phyloP scores from a whole-genome alignment of 1,284 basidiomycete species.

The Omphalotus olearius region DNA sequence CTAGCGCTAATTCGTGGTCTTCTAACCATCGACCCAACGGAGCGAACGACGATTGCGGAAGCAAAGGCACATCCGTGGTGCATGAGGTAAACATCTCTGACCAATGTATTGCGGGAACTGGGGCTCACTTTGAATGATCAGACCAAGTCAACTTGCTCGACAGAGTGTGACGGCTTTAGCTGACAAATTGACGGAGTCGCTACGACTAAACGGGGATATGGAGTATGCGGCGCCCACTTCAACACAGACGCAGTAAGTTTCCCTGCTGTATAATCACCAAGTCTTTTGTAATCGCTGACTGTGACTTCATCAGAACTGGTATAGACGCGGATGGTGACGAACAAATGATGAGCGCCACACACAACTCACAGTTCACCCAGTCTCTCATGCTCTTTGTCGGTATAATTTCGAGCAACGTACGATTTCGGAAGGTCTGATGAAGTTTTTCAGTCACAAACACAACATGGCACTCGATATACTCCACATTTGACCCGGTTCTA shows the following conservation, averaged over 20 bases:
- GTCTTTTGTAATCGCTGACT: not conserved
- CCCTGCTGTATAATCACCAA: not conserved
- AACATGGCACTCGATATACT: constrained; percentile 60
- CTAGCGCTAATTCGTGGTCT: constrained; percentile 72
- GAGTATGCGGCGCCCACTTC: constrained; percentile 55
- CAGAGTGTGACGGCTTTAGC: constrained; percentile 54
- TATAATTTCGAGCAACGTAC: not conserved
- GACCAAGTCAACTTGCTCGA: constrained; percentile 67
- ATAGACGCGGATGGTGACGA: constrained; percentile 53
- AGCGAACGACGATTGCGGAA: constrained; percentile 69
- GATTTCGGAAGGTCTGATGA: not conserved
- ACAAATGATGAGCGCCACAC: constrained; percentile 39
- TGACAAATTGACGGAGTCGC: constrained; percentile 61
- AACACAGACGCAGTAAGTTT: constrained; percentile 23
- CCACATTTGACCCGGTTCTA: constrained; percentile 79
- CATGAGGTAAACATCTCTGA: constrained; percentile 44
- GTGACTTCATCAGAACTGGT: constrained; percentile 12
- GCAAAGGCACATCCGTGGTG: constrained; percentile 80
- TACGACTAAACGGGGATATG: constrained; percentile 68
- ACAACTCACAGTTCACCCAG: constrained; percentile 57
- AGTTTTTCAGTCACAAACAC: constrained; percentile 63
- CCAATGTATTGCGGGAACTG: not conserved
- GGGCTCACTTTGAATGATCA: constrained; percentile 25
- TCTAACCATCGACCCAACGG: constrained; percentile 68
- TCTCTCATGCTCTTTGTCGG: constrained; percentile 57